These are phyloP conservation scores for Brettanomyces sp. DNA, from an alignment of 805 yeast genomes.

Conservation along the genomic window DNA sequence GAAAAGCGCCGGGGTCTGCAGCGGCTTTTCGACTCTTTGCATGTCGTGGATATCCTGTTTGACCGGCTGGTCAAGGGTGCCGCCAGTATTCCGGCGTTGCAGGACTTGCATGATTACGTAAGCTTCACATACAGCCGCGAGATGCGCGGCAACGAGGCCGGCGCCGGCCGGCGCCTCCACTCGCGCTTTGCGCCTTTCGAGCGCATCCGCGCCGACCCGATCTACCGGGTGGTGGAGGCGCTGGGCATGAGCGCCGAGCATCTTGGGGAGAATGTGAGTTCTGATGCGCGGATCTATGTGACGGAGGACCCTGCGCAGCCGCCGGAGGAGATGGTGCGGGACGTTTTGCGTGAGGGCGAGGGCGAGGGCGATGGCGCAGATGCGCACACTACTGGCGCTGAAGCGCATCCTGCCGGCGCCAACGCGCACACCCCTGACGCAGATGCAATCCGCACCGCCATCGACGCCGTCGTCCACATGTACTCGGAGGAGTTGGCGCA, in stretches of 20 bases:
- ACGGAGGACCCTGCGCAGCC: constrained; percentile 56
- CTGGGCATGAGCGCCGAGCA: constrained; percentile 74
- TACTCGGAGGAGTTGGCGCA: constrained; percentile 73
- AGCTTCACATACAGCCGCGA: constrained; percentile 62
- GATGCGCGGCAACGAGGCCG: constrained; percentile 33
- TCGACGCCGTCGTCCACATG: constrained; percentile 59
- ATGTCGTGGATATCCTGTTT: constrained; percentile 47
- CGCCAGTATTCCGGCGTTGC: constrained; percentile 64
- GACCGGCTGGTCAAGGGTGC: constrained; percentile 47
- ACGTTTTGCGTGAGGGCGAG: constrained; percentile 22
- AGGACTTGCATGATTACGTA: constrained; percentile 78
- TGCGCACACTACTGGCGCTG: not conserved
- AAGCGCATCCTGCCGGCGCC: not conserved
- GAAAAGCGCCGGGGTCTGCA: constrained; percentile 58
- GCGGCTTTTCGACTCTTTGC: constrained; percentile 43
- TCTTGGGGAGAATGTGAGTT: constrained; percentile 71
- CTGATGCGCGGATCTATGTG: constrained; percentile 58
- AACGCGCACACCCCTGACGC: not conserved
- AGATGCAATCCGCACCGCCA: constrained; percentile 27
- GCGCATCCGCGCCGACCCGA: constrained; percentile 52
- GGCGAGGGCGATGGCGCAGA: constrained; percentile 11
- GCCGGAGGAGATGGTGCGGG: constrained; percentile 44
- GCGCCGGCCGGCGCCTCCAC: constrained; percentile 35
- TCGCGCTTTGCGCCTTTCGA: constrained; percentile 56
- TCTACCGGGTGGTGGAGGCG: constrained; percentile 57